These are phyloP conservation scores for Wilhelminamyces savonicus DNA, from an alignment of 805 yeast genomes.

Conservation along the genomic window DNA sequence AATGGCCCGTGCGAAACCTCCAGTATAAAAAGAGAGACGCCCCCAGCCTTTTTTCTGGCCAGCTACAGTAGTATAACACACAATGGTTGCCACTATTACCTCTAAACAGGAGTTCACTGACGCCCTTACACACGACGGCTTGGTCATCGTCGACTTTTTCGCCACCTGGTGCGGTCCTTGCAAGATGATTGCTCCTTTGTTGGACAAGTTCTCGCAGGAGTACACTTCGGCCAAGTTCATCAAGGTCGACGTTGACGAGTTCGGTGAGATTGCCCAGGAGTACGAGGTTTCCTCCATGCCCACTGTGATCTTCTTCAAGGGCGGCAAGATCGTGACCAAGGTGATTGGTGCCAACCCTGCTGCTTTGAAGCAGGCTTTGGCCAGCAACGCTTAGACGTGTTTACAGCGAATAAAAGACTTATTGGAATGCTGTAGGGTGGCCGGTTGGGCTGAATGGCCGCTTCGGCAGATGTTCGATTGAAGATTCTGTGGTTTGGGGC, in stretches of 20 bases:
- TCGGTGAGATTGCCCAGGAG: slow-evolving; percentile 68
- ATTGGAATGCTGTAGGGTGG: no score
- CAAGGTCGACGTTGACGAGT: slow-evolving; percentile 89
- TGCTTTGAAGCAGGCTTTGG: slow-evolving; percentile 65
- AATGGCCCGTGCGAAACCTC: no score
- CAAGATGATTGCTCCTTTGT: slow-evolving; percentile 92
- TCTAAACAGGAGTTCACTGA: slow-evolving; percentile 54
- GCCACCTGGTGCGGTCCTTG: slow-evolving; percentile 99
- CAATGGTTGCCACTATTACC: slow-evolving; percentile 31
- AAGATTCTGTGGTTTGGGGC: no score
- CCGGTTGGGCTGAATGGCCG: no score
- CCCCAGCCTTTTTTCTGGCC: no score
- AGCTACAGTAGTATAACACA: neutral
- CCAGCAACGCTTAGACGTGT: slow-evolving; percentile 38
- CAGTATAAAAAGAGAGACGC: no score
- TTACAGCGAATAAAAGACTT: neutral
- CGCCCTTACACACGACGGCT: slow-evolving; percentile 55
- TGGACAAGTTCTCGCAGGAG: slow-evolving; percentile 71
- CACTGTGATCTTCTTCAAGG: slow-evolving; percentile 68
- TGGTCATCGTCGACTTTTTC: slow-evolving; percentile 90
- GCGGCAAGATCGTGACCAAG: slow-evolving; percentile 71
- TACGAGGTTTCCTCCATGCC: slow-evolving; percentile 55
- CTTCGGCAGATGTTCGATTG: no score
- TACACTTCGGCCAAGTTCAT: slow-evolving; percentile 67
- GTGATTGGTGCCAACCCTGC: slow-evolving; percentile 90